Base-by-base conservation (phyloP, 768 basidiomycete species). In the Trametes villosa region DNA sequence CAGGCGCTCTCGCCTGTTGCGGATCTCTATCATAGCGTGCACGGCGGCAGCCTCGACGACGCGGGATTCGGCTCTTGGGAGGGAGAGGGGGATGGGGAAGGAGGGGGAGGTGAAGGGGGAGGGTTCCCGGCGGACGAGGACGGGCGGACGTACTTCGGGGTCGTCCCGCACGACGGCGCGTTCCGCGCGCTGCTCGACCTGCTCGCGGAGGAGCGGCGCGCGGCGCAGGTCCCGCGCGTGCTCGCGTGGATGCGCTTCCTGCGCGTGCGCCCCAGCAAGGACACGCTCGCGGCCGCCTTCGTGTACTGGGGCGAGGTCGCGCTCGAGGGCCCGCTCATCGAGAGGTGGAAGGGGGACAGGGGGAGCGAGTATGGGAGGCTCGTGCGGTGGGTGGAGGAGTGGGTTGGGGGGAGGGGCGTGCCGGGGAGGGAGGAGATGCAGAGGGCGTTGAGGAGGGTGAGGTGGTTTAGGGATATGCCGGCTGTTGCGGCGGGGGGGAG, bases 161-260 rank as follows among this genome's bases (percentile, higher is more conserved):
- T 87, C 49, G 67, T 80, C 3, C 83, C 85, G 6, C 81, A 77
- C 53, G 82, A 83, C 65, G 68, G 67, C 30, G 79, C 81, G 18
- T 92, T 84, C 61, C 77, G 79, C 26, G 70, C 83, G 13, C 87
- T 88, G 59, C 77, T 92, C n/a, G 67, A 79, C 51, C 75, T 92
- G 4, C 78, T 92, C 8, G 87, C 85, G 1, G 70, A 81, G 4
- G 76, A 77, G 31, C 74, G 75, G 1, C 76, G 77, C 2, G 77
- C 82, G 9, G 68, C 73, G 0, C 88, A 92, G 71, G 86, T 94
- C 29, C 87, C 91, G 0, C 77, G 82, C 13, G 77, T 78, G 13
- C 71, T 94, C 0, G 84, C 83, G 20, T 93, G 93, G 91, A 92
- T 92, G 91, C 80, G 81, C 8, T 77, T 76, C 17, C 65, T 92